A percentile compares a stretch with the other conserved stretches of the same genome.
Conservation (phyloP, 768 basidiomycete genomes). For the Hypholoma fasciculare region DNA sequence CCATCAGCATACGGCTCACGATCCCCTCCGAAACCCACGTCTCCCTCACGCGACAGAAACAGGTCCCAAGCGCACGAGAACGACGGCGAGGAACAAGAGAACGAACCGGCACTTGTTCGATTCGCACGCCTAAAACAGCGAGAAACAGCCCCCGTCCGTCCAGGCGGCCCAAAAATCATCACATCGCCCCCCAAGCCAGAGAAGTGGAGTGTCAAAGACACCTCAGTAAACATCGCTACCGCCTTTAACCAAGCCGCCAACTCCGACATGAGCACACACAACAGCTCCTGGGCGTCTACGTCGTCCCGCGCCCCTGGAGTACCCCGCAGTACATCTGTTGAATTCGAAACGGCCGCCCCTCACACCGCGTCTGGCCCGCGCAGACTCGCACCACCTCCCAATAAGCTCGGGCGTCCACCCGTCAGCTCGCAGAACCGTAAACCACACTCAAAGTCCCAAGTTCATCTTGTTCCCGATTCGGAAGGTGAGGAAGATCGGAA, state of each 20-base stretch:
- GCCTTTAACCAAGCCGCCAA: slow-evolving; percentile 76
- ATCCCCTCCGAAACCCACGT: slow-evolving; percentile 57
- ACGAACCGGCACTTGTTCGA: slow-evolving; percentile 41
- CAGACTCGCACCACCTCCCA: slow-evolving; percentile 63
- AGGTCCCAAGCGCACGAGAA: slow-evolving; percentile 12
- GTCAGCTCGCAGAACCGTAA: slow-evolving; percentile 31
- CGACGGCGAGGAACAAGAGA: slow-evolving; percentile 33
- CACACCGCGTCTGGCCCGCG: slow-evolving; percentile 40
- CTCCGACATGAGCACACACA: slow-evolving; percentile 51
- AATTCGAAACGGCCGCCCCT: slow-evolving; percentile 70
- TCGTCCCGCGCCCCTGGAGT: slow-evolving; percentile 42
- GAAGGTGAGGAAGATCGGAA: slow-evolving; percentile 53
- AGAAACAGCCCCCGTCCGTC: slow-evolving; percentile 31
- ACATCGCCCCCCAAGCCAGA: slow-evolving; percentile 58
- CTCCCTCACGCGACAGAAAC: slow-evolving; percentile 35
- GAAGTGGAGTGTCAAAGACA: slow-evolving; percentile 77
- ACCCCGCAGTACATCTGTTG: slow-evolving; percentile 77
- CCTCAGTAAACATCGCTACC: slow-evolving; percentile 83
- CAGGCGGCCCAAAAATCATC: slow-evolving; percentile 43
- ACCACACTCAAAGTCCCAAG: slow-evolving; percentile 55
- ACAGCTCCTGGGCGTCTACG: slow-evolving; percentile 69
- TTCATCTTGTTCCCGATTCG: slow-evolving; percentile 65
- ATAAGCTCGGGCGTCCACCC: slow-evolving; percentile 19
- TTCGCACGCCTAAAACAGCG: slow-evolving; percentile 46
- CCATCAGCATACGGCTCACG: slow-evolving; percentile 55